A percentile compares a stretch with the other conserved stretches of the same genome.
Evolutionary conservation across 2,329 filamentous ascomycete genomes (phyloP).

Genomic region (Stagonosporopsis chrysanthemi): DNA sequence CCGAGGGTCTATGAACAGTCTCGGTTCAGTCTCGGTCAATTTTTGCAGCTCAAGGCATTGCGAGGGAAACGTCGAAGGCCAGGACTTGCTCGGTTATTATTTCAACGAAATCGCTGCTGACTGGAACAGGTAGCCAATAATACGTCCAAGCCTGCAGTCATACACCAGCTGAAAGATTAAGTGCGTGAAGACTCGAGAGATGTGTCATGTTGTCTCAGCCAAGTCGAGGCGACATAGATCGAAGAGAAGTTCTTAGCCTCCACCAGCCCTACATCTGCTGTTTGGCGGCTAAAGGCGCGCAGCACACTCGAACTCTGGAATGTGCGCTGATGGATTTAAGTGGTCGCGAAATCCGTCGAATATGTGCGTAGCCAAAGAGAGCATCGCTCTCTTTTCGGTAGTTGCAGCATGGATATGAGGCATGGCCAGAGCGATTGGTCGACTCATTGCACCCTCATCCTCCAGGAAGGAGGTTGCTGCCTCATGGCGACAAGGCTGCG

Average conservation of each 20-base stretch:
- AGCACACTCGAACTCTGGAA: background rate
- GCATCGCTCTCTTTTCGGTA: background rate
- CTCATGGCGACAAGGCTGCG: background rate
- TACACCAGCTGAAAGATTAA: background rate
- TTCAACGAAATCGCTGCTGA: conserved; percentile 3
- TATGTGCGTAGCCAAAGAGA: background rate
- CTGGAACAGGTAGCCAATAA: conserved; percentile 1
- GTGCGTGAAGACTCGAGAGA: background rate
- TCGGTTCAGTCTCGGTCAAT: background rate
- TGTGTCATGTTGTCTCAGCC: conserved; percentile 8
- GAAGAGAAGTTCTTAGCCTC: conserved; percentile 1
- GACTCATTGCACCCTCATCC: background rate
- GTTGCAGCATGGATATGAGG: background rate
- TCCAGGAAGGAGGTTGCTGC: conserved; percentile 1
- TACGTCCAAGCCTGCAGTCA: background rate
- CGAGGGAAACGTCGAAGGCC: background rate
- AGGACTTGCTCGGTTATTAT: background rate
- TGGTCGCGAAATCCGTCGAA: background rate
- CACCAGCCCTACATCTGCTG: background rate
- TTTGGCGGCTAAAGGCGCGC: background rate
- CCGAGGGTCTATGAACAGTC: background rate
- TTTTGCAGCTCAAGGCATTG: background rate
- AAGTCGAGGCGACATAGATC: conserved; percentile 1
- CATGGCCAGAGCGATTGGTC: background rate
- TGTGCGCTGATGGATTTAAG: background rate